Evolutionary conservation across 1,284 basidiomycete species (phyloP).

Genomic region (Bjerkandera adusta): DNA sequence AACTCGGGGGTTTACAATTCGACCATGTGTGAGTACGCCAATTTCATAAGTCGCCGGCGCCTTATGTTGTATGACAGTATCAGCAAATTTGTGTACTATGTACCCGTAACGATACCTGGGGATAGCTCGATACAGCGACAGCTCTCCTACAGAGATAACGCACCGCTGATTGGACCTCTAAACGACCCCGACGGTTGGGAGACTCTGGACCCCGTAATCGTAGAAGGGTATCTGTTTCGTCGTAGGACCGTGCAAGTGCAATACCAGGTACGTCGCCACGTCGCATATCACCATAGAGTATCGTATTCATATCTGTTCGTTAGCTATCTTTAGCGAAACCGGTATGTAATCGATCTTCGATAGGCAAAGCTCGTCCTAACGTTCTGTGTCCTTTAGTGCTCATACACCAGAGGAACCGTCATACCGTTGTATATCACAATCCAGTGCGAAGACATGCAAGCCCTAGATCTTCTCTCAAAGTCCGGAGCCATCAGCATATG

Average conservation of each 20-base stretch:
- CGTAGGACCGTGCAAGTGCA: conserved; percentile 25
- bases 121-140: conserved; percentile 44
- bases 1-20: conserved; percentile 20
- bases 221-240: conserved; percentile 44
- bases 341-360: conserved; percentile 21
- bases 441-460: conserved; percentile 24
- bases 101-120: conserved; percentile 38
- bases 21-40: conserved; percentile 25
- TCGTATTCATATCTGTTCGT: neutral
- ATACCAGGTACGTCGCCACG: conserved; percentile 19
- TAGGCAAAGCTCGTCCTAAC: too few species aligned
- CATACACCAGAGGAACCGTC: conserved; percentile 26
- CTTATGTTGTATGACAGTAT: conserved; percentile 9
- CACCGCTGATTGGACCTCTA: conserved; percentile 42
- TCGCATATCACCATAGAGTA: neutral
- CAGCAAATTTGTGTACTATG: conserved; percentile 35
- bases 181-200: conserved; percentile 50
- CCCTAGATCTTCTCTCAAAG: conserved; percentile 22
- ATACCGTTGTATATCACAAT: conserved; percentile 23
- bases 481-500: conserved; percentile 22
- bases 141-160: conserved; percentile 43
- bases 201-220: conserved; percentile 33
- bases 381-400: conserved; percentile 22
- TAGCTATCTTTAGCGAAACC: conserved; percentile 27
- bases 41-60: neutral